Conservation (phyloP, 768 basidiomycete genomes). For the Pulveroboletus sp. region DNA sequence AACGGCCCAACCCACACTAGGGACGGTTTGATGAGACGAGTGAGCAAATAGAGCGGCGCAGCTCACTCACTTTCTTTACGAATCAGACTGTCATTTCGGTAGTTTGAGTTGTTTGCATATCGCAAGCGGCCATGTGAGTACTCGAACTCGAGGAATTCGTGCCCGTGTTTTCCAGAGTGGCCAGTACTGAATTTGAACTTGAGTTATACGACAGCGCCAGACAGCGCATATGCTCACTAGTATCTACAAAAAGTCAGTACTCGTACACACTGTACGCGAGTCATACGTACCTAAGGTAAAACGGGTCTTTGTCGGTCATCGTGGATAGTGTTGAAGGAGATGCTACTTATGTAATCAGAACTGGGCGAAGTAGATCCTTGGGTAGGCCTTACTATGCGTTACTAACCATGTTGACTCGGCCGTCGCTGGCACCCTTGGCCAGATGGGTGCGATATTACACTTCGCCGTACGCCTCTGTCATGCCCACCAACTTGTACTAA, state of each 20-base stretch:
- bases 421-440: conserved; percentile 16
- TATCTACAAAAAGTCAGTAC: conserved; percentile 38
- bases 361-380: too few species aligned
- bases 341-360: too few species aligned
- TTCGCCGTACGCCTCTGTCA: conserved; percentile 12
- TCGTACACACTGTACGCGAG: background rate
- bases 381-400: too few species aligned
- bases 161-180: conserved; percentile 97
- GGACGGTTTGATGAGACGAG: conserved; percentile 1
- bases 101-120: conserved; percentile 99
- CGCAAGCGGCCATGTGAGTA: conserved; percentile 95
- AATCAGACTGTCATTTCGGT: conserved; percentile 95
- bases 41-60: background rate
- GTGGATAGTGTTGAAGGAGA: too few species aligned
- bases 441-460: conserved; percentile 22
- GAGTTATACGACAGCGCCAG: background rate
- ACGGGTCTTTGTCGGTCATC: conserved; percentile 64
- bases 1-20: conserved; percentile 93
- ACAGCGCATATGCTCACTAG: conserved; percentile 39
- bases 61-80: conserved; percentile 90
- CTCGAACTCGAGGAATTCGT: conserved; percentile 98
- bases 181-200: conserved; percentile 64
- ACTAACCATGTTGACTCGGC: conserved; percentile 35
- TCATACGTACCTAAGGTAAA: conserved; percentile 66
- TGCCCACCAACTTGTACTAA: background rate